Evolutionary conservation across 495 filamentous ascomycete genomes (phyloP).

Genomic region (Penicillium ochrochloron): DNA sequence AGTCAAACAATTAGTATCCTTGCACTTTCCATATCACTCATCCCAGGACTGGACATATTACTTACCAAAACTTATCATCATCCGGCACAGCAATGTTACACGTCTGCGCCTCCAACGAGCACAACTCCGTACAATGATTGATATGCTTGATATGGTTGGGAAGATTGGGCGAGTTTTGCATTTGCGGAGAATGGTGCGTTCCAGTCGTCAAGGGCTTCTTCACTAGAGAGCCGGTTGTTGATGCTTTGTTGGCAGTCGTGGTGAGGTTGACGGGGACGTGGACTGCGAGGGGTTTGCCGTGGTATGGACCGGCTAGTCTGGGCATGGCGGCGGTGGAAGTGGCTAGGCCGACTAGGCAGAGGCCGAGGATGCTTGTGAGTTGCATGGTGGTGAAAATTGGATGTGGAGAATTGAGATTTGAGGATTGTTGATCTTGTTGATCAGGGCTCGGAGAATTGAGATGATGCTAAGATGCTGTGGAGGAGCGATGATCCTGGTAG

Average conservation of each 20-base stretch:
- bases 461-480: neutral
- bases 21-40: neutral
- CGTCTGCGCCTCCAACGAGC: constrained; percentile 32
- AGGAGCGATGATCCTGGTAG: neutral
- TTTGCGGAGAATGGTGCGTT: neutral
- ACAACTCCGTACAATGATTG: constrained; percentile 35
- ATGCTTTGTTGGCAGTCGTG: constrained; percentile 24
- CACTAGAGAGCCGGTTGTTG: constrained; percentile 22
- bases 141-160: constrained; percentile 21
- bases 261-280: constrained; percentile 24
- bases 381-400: constrained; percentile 26
- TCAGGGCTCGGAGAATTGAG: neutral
- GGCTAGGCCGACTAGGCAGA: constrained; percentile 29
- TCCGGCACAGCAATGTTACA: constrained; percentile 36
- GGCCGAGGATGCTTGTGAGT: constrained; percentile 24
- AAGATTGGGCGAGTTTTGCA: constrained; percentile 9
- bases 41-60: neutral
- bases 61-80: constrained; percentile 39
- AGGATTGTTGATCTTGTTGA: neutral
- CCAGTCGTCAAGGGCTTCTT: constrained; percentile 23
- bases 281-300: constrained; percentile 22
- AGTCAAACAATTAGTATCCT: neutral
- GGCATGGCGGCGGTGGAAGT: constrained; percentile 30
- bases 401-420: neutral
- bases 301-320: constrained; percentile 28